These are phyloP conservation scores for Starmera quercuum DNA, from an alignment of 805 yeast genomes.

Conservation along the genomic window DNA sequence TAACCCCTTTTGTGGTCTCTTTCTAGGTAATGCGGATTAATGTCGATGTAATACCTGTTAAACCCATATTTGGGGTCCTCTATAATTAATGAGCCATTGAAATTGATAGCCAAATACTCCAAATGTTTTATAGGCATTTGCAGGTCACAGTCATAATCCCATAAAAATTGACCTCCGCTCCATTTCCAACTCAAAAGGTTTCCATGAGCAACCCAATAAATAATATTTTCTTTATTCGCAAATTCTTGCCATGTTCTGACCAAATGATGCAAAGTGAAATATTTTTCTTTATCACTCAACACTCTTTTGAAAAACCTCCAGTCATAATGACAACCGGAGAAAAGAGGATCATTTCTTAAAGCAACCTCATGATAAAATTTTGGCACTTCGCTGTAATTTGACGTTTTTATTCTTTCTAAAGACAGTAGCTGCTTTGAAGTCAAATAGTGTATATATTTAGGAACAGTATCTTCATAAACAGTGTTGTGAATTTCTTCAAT, in stretches of 20 bases:
- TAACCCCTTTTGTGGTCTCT: conserved; percentile 38
- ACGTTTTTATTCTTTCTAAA: no score
- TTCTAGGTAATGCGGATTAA: conserved; percentile 35
- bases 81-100: conserved; percentile 36
- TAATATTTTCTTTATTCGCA: conserved; percentile 30
- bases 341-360: background rate
- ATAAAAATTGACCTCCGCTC: conserved; percentile 45
- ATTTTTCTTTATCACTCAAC: conserved; percentile 24
- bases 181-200: conserved; percentile 48
- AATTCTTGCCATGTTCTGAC: conserved; percentile 41
- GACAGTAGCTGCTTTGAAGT: no score
- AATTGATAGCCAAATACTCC: conserved; percentile 30
- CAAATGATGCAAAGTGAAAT: conserved; percentile 25
- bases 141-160: conserved; percentile 51
- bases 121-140: conserved; percentile 40
- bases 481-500: background rate
- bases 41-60: conserved; percentile 39
- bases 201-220: conserved; percentile 52
- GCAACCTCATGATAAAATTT: conserved; percentile 5
- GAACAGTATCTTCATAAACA: background rate
- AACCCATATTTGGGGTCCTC: conserved; percentile 32
- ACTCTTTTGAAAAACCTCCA: conserved; percentile 49
- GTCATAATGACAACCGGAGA: conserved; percentile 35
- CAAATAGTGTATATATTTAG: no score
- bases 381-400: background rate